Evolutionary conservation across 1,139 yeast species (phyloP), one percentile per base, ranked within the genome.

Genomic region (Yamadazyma atlantica): DNA sequence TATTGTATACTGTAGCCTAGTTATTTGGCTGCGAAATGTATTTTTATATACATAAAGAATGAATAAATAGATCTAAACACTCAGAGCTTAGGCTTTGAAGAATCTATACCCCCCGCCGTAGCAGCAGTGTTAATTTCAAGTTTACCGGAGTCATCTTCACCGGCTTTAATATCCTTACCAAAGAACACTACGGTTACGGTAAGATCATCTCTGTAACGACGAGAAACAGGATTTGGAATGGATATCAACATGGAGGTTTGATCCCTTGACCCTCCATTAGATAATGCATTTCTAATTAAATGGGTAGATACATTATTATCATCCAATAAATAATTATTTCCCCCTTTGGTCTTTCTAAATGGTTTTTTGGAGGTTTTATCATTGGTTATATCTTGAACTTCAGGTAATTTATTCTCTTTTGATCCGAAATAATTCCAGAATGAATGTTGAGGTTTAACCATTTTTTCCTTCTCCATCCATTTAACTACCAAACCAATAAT

Each of bases 171-270:
- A 35, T 69, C 76, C 21, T 77, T 73, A 11, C 94, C 95, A 58
- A 92, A 92, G 62, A 92, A 92, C 3, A 90, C 89, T 18, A 92
- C 98, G 2, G 97, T 89, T 8, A 90, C 97, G 0, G 97, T 90
- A 54, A 92, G 72, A 58, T 92, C 98, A 64, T 92, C 98, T 60
- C 98, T 79, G 62, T 90, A 92, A 35, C 88, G 76, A 61, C 98
- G 80, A 15, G 96, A 85, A 47, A 85, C 77, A 1, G 98, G 97
- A 27, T 88, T 79, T n/a, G 98, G 97, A 40, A 92, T 89, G 37
- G 95, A 84, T 16, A 90, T 83, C 43, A 92, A 68, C 78, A 94
- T 85, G 11, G 90, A 80, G 1, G 90, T 88, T 52, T 87, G 92
- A 43, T 90, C 96, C 47, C 79, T 76, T 26, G 85, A 81, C 2